A percentile compares a stretch with the other conserved stretches of the same genome.
These are phyloP conservation scores for Tinospora cordifolia DNA, from an alignment of 164 flowering plant genomes.

Conservation along the genomic window DNA sequence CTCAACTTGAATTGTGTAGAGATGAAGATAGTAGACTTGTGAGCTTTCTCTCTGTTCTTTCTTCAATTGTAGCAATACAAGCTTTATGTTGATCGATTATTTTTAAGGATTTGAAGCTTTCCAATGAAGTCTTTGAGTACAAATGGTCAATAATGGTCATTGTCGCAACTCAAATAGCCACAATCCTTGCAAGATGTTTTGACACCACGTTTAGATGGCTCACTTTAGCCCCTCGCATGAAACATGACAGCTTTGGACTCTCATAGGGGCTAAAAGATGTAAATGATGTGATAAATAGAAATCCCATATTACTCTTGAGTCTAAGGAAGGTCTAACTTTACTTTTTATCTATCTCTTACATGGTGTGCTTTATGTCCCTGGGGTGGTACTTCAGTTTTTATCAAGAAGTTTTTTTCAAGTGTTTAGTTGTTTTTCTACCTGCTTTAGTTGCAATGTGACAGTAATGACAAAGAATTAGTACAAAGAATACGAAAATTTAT, in stretches of 20 bases:
- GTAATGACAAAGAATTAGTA: too few relatives aligned
- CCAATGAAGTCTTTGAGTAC: background rate
- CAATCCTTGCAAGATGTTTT: background rate
- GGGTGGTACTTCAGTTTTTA: too few relatives aligned
- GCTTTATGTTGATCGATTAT: background rate
- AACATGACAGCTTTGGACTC: background rate
- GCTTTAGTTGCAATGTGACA: too few relatives aligned
- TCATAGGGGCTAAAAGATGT: background rate
- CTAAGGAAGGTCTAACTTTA: too few relatives aligned
- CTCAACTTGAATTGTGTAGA: conserved; percentile 1
- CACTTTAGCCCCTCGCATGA: background rate
- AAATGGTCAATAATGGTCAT: background rate
- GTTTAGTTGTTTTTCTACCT: too few relatives aligned
- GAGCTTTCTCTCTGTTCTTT: background rate
- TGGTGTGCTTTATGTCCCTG: too few relatives aligned
- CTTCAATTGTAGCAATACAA: background rate
- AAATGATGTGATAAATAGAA: background rate
- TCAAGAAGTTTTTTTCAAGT: too few relatives aligned
- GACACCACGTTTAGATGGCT: conserved; percentile 1
- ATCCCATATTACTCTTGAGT: background rate
- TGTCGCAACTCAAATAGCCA: conserved; percentile 6
- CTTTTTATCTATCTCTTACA: too few relatives aligned
- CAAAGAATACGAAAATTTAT: too few relatives aligned
- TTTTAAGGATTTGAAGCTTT: background rate
- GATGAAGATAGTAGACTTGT: background rate